These are phyloP conservation scores for Geotrichum europaeum DNA, from an alignment of 1,139 yeast genomes.

Conservation along the genomic window DNA sequence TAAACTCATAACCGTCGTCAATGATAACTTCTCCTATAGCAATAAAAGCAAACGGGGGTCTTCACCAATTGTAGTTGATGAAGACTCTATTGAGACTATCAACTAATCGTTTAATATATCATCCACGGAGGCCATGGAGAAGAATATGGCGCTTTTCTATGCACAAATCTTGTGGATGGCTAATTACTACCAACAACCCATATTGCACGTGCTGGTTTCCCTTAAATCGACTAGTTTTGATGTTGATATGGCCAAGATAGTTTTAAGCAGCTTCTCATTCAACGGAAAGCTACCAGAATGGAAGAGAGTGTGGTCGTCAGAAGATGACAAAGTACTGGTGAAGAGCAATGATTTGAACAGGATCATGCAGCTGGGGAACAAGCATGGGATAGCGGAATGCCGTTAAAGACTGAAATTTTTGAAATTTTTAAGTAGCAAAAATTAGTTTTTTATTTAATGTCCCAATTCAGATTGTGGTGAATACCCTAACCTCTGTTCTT, in stretches of 20 bases:
- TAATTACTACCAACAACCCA: not conserved
- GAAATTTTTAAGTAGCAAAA: not conserved
- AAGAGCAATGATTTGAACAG: not conserved
- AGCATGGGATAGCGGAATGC: slow-evolving; percentile 5
- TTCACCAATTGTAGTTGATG: not conserved
- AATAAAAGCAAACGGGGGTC: not conserved
- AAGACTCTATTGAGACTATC: not conserved
- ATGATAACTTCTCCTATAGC: not conserved
- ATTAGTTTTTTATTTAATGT: not conserved
- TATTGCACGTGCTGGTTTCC: not conserved
- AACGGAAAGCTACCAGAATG: not conserved
- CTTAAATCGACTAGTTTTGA: slow-evolving; percentile 3
- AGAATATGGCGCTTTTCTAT: not conserved
- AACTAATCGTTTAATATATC: not conserved
- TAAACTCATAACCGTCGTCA: not conserved
- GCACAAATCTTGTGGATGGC: not conserved
- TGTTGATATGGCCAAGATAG: not conserved
- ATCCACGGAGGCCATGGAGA: not conserved
- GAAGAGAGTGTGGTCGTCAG: not conserved
- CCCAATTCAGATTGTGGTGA: too few relatives aligned
- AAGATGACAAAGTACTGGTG: slow-evolving; percentile 5
- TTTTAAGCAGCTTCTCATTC: not conserved
- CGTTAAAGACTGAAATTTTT: slow-evolving; percentile 6
- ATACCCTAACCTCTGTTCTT: too few relatives aligned
- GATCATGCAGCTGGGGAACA: not conserved